Evolutionary conservation across 805 yeast genomes (phyloP).

Genomic region (Metahyphopichia silvanorum): DNA sequence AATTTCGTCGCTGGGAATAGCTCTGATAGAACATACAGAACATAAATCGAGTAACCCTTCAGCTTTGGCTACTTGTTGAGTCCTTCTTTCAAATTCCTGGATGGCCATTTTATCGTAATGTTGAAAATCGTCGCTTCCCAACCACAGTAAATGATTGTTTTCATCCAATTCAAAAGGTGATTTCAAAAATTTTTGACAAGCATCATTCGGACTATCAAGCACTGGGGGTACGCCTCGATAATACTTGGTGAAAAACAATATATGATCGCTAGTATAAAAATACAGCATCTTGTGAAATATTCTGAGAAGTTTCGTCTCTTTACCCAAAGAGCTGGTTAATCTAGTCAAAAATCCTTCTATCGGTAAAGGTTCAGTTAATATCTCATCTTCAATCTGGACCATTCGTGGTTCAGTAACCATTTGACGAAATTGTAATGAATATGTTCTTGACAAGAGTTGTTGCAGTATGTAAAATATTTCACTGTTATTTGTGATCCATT

Average conservation of each 20-base stretch:
- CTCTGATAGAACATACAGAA: constrained; percentile 39
- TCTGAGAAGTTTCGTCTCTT: constrained; percentile 29
- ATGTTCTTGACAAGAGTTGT: constrained; percentile 32
- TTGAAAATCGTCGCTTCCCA: constrained; percentile 44
- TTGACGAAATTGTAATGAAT: constrained; percentile 59
- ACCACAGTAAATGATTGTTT: constrained; percentile 60
- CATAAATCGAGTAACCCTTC: constrained; percentile 61
- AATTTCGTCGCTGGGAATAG: constrained; percentile 21
- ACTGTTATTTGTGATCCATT: constrained; percentile 38
- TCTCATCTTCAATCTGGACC: constrained; percentile 7
- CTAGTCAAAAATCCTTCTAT: constrained; percentile 78
- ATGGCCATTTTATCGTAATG: constrained; percentile 55
- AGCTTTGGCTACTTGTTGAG: constrained; percentile 53
- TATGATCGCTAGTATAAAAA: constrained; percentile 57
- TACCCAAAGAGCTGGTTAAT: constrained; percentile 50
- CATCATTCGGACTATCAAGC: constrained; percentile 26
- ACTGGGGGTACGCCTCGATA: constrained; percentile 61
- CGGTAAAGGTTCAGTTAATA: constrained; percentile 57
- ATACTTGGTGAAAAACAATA: constrained; percentile 57
- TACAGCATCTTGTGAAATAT: constrained; percentile 56
- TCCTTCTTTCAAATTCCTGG: constrained; percentile 62
- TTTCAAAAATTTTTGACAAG: constrained; percentile 37
- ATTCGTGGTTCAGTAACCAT: constrained; percentile 36
- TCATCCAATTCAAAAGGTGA: constrained; percentile 54
- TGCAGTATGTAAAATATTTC: constrained; percentile 25